phyloP scores from a whole-genome alignment of 2,329 filamentous ascomycete genomes.

The Myrmaecium sp. region DNA sequence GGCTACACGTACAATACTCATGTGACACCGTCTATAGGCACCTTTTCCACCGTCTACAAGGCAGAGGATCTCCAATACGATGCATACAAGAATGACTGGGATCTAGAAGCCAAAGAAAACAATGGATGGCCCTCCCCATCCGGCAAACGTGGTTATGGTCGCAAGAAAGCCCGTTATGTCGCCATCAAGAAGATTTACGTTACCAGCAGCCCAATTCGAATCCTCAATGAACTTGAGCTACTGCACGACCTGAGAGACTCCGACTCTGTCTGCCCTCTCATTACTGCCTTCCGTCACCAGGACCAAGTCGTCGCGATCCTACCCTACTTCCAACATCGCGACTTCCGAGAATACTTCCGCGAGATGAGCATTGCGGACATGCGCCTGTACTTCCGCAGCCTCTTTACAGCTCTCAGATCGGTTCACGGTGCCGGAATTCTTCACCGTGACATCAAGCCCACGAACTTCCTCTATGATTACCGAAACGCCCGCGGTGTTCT shows the following conservation, averaged over 20 bases:
- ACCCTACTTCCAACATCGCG: slow-evolving; percentile 87
- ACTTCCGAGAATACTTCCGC: slow-evolving; percentile 89
- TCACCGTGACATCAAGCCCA: slow-evolving; percentile 93
- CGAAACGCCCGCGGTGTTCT: slow-evolving; percentile 67
- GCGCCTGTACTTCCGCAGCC: slow-evolving; percentile 70
- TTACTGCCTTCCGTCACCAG: slow-evolving; percentile 87
- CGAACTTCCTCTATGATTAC: slow-evolving; percentile 90
- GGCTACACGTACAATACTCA: neutral
- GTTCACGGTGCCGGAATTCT: slow-evolving; percentile 76
- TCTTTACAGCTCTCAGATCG: slow-evolving; percentile 69
- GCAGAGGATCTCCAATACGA: slow-evolving; percentile 84
- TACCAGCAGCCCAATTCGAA: slow-evolving; percentile 81
- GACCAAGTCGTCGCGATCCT: slow-evolving; percentile 92
- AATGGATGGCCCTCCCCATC: slow-evolving; percentile 56
- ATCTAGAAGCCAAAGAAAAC: slow-evolving; percentile 48
- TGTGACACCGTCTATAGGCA: slow-evolving; percentile 39
- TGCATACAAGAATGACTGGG: slow-evolving; percentile 73
- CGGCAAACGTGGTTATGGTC: slow-evolving; percentile 28
- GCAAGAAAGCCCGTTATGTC: slow-evolving; percentile 54
- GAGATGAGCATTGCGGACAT: slow-evolving; percentile 77
- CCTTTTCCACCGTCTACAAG: slow-evolving; percentile 98
- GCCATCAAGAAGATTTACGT: slow-evolving; percentile 99
- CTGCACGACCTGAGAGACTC: slow-evolving; percentile 74
- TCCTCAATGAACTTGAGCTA: slow-evolving; percentile 90
- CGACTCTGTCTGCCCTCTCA: slow-evolving; percentile 77